Base-by-base conservation (phyloP, 768 basidiomycete genomes). In the Russula lepida region DNA sequence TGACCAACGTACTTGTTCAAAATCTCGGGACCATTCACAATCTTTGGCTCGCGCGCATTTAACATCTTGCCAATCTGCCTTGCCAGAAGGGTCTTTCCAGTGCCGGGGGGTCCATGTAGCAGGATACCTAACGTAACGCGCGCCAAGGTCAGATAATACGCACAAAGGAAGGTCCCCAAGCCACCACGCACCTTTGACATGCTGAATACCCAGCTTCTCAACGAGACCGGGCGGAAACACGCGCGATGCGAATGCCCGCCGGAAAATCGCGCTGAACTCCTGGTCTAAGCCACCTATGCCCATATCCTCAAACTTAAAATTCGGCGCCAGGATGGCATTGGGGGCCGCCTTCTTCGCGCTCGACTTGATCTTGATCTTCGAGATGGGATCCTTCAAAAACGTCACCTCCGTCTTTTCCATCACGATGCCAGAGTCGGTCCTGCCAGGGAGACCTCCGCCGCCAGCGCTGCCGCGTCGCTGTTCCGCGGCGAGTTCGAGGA, bases 231-330 rank as follows among this genome's bases (percentile, higher is more conserved):
- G 95, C 43, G 97, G 97, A 75, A 98, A 99, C n/a, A 99, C 93
- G 49, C 97, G 92, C 51, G 89, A 92, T 0, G 97, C 95, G 71
- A 99, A 99, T 0, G 97, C 97, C 69, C 97, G 89, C 71, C 97
- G 90, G 79, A 99, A 99, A 69, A 99, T 99, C 46, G 92, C 86
- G 58, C 84, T 84, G 71, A 99, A 99, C 71, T 99, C 97, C 8
- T 84, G 79, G 72, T 99, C 97, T 35, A 99, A 78, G 69, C 97
- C 97, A 69, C 97, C 97, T 69, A 99, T 98, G 19, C 97, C 97
- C 95, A 99, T 98, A 72, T 99, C 97, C 69, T 95, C 91, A 64
- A 99, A 99, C 74, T 97, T 98, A 83, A 99, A 99, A 74, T 98
- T 98, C 1, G 97, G 93, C 0, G 93, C 86, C 11, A 99, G 81